These are phyloP conservation scores for Ambrosia hybrid DNA, from an alignment of 140 eudicot genomes.

Conservation along the genomic window DNA sequence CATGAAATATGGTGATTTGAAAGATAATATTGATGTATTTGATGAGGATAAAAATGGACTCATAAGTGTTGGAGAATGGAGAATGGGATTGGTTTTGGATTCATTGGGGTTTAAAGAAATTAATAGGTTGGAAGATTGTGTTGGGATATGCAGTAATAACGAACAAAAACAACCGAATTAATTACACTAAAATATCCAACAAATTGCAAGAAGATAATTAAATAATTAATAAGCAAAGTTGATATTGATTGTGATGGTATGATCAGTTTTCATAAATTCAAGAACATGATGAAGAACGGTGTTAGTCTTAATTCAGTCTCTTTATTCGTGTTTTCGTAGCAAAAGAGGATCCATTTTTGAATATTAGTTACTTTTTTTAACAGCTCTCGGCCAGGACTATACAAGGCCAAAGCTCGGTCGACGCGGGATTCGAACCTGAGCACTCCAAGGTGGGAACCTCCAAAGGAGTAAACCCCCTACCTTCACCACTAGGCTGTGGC, in stretches of 20 bases:
- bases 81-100: conserved; percentile 62
- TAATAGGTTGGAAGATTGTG: conserved; percentile 59
- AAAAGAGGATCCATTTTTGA: neutral
- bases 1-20: no score
- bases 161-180: no score
- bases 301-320: conserved; percentile 39
- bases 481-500: conserved; percentile 18
- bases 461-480: conserved; percentile 5
- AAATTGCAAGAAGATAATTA: no score
- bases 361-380: conserved; percentile 19
- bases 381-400: neutral
- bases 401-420: no score
- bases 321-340: conserved; percentile 14
- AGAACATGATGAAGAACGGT: conserved; percentile 81
- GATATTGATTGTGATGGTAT: conserved; percentile 95
- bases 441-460: conserved; percentile 20
- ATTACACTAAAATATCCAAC: no score
- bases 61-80: conserved; percentile 70
- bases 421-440: neutral
- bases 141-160: no score
- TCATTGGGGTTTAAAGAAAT: conserved; percentile 78
- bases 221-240: conserved; percentile 82
- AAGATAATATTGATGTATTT: no score
- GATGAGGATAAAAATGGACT: no score
- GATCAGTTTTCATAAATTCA: conserved; percentile 77